Evolutionary conservation across 2,329 filamentous ascomycete genomes (phyloP).

Genomic region (Fusarium guadeloupense): DNA sequence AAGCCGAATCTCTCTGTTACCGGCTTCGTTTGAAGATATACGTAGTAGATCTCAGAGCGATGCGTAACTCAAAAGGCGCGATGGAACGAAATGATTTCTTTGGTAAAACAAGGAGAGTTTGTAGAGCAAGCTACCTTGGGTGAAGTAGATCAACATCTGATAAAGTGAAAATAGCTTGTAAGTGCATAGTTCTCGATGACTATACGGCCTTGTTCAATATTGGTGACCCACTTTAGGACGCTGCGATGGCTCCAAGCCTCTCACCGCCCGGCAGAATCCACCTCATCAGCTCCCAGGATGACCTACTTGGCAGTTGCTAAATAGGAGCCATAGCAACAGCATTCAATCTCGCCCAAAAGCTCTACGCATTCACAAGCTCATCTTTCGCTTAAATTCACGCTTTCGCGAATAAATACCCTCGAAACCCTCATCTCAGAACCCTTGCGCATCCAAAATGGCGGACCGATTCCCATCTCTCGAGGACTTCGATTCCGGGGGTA

Average conservation of each 20-base stretch:
- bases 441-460: slow-evolving; percentile 64
- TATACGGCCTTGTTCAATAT: slow-evolving; percentile 38
- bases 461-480: slow-evolving; percentile 82
- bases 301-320: slow-evolving; percentile 41
- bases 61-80: slow-evolving; percentile 26
- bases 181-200: slow-evolving; percentile 28
- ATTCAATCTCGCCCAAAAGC: slow-evolving; percentile 26
- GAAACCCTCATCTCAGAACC: neutral
- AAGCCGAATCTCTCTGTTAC: slow-evolving; percentile 10
- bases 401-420: neutral
- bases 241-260: slow-evolving; percentile 4
- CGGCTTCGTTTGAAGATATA: slow-evolving; percentile 20
- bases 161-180: slow-evolving; percentile 37
- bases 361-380: slow-evolving; percentile 4
- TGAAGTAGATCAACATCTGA: slow-evolving; percentile 35
- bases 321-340: slow-evolving; percentile 42
- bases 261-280: slow-evolving; percentile 52
- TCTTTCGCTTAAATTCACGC: neutral
- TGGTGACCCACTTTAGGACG: slow-evolving; percentile 5
- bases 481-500: slow-evolving; percentile 76
- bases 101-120: slow-evolving; percentile 39
- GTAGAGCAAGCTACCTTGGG: slow-evolving; percentile 33
- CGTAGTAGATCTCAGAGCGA: slow-evolving; percentile 27
- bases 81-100: slow-evolving; percentile 34
- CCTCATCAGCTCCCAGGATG: slow-evolving; percentile 40